Base-by-base conservation (phyloP, 805 yeast genomes). In the Cyberlindnera bimundalis region DNA sequence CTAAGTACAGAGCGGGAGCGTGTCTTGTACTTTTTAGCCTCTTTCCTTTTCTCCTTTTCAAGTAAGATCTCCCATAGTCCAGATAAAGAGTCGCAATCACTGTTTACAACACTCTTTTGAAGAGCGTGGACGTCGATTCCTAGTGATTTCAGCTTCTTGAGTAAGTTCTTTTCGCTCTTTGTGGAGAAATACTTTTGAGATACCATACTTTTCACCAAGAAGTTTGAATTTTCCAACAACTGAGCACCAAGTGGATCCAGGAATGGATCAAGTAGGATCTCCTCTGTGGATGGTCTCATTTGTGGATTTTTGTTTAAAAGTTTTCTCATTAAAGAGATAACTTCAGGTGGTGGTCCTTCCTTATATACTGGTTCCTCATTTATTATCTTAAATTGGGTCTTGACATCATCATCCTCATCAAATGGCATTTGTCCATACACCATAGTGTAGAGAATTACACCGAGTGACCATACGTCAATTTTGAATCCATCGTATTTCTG, bases 401-500 rank as follows among this genome's bases (percentile, higher is more conserved):
- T 72, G 31, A 74, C 56, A 17, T 81, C 90, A 46, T 79, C 86
- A 14, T 80, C 84, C 30, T 89, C 96, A 53, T 84, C 91, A 64
- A 90, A 91, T 0, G 99, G 99, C 83, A 91, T 81, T 44, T 78
- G 78, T 1, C 97, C 97, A 41, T 82, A 78, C 0, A 87, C 56
- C 73, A 91, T 70, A 0, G 97, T 89, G 58, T 82, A 93, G 8
- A 91, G 64, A 13, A 93, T 88, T 10, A 93, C 77, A 1, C 99
- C 99, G 47, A 91, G 63, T 0, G 96, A 78, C 99, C 99, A 91
- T 6, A 85, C 79, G 59, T 91, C 99, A 2, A 81, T 79, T 51
- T 83, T 81, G 48, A 78, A 73, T 0, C 97, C 98, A 30, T 79
- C 79, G 59, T 89, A 89, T 33, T 80, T 79, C 45, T 76, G 73